Conservation (phyloP, 176 grass and related monocot genomes). For the Alopecurus myosuroides region DNA sequence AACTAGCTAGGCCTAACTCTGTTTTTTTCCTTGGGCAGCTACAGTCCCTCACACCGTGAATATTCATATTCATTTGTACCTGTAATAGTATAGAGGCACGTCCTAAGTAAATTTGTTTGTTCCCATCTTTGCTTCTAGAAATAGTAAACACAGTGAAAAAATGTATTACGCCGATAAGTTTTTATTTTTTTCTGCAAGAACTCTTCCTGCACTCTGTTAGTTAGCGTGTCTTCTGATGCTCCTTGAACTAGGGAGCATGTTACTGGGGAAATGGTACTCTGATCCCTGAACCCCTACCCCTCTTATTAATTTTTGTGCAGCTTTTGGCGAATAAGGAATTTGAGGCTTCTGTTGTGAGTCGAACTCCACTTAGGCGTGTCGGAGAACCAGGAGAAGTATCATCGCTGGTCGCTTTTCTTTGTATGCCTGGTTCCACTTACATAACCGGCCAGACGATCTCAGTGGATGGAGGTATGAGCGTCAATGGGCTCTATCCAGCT, state of each 20-base stretch:
- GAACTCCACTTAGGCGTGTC: constrained; percentile 57
- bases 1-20: background rate
- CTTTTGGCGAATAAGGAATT: constrained; percentile 46
- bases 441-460: constrained; percentile 59
- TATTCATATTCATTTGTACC: background rate
- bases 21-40: background rate
- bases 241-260: background rate
- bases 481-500: constrained; percentile 51
- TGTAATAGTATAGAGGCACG: background rate
- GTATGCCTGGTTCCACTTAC: constrained; percentile 59
- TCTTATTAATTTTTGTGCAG: constrained; percentile 17
- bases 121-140: background rate
- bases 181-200: background rate
- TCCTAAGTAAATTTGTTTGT: background rate
- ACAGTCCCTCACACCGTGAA: background rate
- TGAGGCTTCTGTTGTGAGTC: constrained; percentile 11
- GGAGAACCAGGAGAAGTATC: constrained; percentile 79
- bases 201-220: background rate
- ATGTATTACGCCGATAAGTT: background rate
- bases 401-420: constrained; percentile 68
- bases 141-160: background rate
- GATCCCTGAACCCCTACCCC: background rate
- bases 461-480: constrained; percentile 62
- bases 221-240: background rate
- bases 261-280: background rate